Conservation (phyloP, 257 asterid genomes). For the Buddleja alternifolia region DNA sequence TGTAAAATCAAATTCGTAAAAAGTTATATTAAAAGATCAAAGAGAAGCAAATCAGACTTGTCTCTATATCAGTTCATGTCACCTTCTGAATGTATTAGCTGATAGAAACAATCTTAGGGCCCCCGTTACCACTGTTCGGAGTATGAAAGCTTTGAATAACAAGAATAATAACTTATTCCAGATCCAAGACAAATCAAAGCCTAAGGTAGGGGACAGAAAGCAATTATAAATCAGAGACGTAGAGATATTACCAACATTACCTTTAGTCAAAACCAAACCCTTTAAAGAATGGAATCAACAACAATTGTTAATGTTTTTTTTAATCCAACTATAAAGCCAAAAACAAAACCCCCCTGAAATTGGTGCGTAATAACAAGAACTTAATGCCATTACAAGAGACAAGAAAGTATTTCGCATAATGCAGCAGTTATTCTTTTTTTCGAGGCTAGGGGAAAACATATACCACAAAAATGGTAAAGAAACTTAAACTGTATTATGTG, state of each 20-base stretch:
- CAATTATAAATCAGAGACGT: slow-evolving; percentile 1
- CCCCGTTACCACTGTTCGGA: neutral
- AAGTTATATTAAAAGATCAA: neutral
- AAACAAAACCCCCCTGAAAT: neutral
- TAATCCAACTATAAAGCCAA: neutral
- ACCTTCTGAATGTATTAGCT: neutral
- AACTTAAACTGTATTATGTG: neutral
- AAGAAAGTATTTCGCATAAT: neutral
- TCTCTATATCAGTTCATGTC: neutral
- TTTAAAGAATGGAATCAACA: neutral
- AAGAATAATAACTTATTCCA: neutral
- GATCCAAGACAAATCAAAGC: neutral
- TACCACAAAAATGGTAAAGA: neutral
- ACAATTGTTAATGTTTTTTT: neutral
- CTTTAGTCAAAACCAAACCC: neutral
- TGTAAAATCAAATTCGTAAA: slow-evolving; percentile 8
- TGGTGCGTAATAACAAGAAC: neutral
- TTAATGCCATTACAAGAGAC: neutral
- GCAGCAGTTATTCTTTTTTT: neutral
- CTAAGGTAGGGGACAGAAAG: slow-evolving; percentile 5
- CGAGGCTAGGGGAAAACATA: neutral
- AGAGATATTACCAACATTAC: neutral
- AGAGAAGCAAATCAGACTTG: neutral
- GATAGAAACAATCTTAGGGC: neutral
- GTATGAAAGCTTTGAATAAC: neutral